A percentile compares a stretch with the other conserved stretches of the same genome.
phyloP scores from a whole-genome alignment of 2,329 filamentous ascomycete species.

The Aspergillus thermomutatus region DNA sequence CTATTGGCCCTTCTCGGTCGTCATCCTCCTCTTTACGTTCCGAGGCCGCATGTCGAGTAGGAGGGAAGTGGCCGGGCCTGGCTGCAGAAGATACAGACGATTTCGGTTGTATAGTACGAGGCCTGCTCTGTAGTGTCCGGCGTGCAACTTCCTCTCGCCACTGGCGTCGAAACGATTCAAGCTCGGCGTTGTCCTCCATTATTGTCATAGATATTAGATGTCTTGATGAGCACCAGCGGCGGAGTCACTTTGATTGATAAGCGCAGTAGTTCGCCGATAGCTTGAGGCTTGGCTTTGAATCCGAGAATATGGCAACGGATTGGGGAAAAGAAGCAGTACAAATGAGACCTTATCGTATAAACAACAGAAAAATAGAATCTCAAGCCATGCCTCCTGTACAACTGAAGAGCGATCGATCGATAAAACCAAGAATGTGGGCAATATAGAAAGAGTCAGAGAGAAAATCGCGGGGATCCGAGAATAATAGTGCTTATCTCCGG shows the following conservation, averaged over 20 bases:
- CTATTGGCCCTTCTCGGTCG: slow-evolving; percentile 22
- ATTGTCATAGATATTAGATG: slow-evolving; percentile 10
- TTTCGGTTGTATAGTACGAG: slow-evolving; percentile 11
- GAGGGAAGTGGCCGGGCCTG: slow-evolving; percentile 31
- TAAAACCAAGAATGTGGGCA: not conserved
- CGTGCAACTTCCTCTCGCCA: slow-evolving; percentile 78
- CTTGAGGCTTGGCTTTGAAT: not conserved
- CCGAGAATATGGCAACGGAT: not conserved
- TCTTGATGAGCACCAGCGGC: slow-evolving; percentile 20
- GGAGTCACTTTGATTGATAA: slow-evolving; percentile 19
- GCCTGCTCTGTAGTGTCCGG: slow-evolving; percentile 34
- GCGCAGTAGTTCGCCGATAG: slow-evolving; percentile 8
- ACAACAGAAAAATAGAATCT: not conserved
- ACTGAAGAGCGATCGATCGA: not conserved
- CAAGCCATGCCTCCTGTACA: not conserved
- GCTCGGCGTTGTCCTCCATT: slow-evolving; percentile 60
- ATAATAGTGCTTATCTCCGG: slow-evolving; percentile 14
- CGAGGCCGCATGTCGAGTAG: slow-evolving; percentile 37
- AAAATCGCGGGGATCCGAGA: not conserved
- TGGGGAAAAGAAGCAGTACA: not conserved
- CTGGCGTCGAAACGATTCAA: slow-evolving; percentile 80
- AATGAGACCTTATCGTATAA: not conserved
- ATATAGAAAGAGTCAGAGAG: not conserved
- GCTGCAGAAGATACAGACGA: slow-evolving; percentile 16
- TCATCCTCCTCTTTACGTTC: slow-evolving; percentile 39